These are phyloP conservation scores for Coemansia nantahalensis DNA, from an alignment of 192 early-diverging fungal species.

Conservation along the genomic window DNA sequence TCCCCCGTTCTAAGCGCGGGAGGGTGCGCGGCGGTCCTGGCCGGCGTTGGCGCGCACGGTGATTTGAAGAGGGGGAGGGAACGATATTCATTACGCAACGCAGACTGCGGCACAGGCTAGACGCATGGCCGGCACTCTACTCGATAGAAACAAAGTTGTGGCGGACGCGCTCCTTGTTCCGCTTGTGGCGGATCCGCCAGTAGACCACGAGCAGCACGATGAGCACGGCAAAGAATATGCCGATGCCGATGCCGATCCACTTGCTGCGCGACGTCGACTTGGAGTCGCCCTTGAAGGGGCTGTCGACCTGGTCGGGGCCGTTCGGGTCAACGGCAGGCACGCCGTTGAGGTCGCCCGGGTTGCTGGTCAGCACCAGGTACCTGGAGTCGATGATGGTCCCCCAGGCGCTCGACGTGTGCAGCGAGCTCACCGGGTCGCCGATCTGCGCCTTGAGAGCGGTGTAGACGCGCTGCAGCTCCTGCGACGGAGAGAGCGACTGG, in stretches of 20 bases:
- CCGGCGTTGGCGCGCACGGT: no score
- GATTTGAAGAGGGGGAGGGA: no score
- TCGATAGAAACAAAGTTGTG: constrained; percentile 34
- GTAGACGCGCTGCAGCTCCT: constrained; percentile 40
- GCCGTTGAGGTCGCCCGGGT: constrained; percentile 33
- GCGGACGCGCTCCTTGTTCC: constrained; percentile 26
- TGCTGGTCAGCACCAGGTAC: constrained; percentile 34
- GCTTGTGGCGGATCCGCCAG: constrained; percentile 24
- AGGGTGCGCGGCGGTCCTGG: no score
- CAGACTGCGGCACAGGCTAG: not conserved
- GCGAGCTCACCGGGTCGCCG: constrained; percentile 28
- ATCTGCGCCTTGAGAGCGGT: constrained; percentile 32
- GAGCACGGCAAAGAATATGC: constrained; percentile 24
- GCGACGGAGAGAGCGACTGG: constrained; percentile 31
- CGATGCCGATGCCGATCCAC: constrained; percentile 51
- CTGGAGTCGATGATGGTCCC: constrained; percentile 26
- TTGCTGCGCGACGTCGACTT: constrained; percentile 43
- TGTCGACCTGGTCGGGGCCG: constrained; percentile 44
- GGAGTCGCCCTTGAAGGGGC: constrained; percentile 29
- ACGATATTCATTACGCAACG: no score
- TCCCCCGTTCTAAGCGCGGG: no score
- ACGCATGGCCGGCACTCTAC: not conserved
- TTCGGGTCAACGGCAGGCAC: constrained; percentile 37
- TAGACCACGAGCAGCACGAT: constrained; percentile 26
- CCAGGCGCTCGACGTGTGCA: constrained; percentile 38